These are phyloP conservation scores for Phytophthora meadii DNA, from an alignment of 352 stramenopile genomes.

Conservation along the genomic window DNA sequence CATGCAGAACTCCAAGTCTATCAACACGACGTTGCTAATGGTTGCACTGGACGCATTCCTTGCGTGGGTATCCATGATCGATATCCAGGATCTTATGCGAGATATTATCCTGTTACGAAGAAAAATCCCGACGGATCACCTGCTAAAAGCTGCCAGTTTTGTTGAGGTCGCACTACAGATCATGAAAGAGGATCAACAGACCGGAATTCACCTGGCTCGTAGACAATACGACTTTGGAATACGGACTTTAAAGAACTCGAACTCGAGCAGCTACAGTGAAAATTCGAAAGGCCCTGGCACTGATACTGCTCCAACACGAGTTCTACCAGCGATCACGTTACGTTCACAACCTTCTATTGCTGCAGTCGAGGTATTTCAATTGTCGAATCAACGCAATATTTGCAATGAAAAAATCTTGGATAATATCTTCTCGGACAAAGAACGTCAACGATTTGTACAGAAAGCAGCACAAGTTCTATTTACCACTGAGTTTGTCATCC, in stretches of 20 bases:
- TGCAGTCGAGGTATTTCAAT: conserved; percentile 6
- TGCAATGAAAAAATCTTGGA: not conserved
- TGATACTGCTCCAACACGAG: not conserved
- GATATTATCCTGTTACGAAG: conserved; percentile 6
- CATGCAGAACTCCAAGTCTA: conserved; percentile 42
- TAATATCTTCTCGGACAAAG: conserved; percentile 8
- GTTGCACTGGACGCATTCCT: conserved; percentile 37
- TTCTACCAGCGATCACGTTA: not conserved
- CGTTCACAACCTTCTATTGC: conserved; percentile 4
- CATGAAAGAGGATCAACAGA: conserved; percentile 2
- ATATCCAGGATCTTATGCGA: conserved; percentile 17
- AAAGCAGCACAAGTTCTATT: conserved; percentile 30
- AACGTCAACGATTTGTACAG: conserved; percentile 15
- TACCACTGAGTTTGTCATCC: conserved; percentile 36
- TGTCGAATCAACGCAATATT: not conserved
- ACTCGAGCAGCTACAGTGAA: not conserved
- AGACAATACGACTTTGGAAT: conserved; percentile 7
- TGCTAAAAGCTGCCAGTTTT: conserved; percentile 9
- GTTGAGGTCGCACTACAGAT: conserved; percentile 19
- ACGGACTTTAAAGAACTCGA: not conserved
- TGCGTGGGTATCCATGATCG: conserved; percentile 30
- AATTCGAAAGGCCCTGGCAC: not conserved
- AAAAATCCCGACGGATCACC: conserved; percentile 8
- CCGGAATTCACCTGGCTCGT: not conserved
- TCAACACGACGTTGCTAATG: conserved; percentile 25